Percentiles rank a stretch among this genome's conserved stretches.
These are phyloP conservation scores for Pythium monospermum DNA, from an alignment of 352 stramenopile species.

Conservation along the genomic window DNA sequence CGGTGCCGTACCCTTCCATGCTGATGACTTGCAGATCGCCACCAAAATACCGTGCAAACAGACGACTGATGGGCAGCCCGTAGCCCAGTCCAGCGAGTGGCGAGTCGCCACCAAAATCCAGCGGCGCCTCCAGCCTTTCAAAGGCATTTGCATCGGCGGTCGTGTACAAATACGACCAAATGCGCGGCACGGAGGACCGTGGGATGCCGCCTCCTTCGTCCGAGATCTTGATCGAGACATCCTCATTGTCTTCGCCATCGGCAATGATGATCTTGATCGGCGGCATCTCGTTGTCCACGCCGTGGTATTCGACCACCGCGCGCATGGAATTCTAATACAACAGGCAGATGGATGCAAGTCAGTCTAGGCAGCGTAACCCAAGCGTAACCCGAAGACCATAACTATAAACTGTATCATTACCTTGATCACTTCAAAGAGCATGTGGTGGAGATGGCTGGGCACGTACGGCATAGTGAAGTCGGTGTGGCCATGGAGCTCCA, in stretches of 20 bases:
- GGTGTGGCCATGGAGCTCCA: slow-evolving; percentile 96
- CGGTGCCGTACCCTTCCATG: slow-evolving; percentile 99
- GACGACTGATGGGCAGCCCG: slow-evolving; percentile 92
- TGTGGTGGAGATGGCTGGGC: slow-evolving; percentile 95
- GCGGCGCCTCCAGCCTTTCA: slow-evolving; percentile 82
- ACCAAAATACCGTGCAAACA: slow-evolving; percentile 99
- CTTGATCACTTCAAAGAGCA: slow-evolving; percentile 99
- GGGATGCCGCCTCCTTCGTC: slow-evolving; percentile 99
- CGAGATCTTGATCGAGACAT: slow-evolving; percentile 99
- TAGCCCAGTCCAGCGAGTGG: slow-evolving; percentile 96
- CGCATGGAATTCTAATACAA: slow-evolving; percentile 95
- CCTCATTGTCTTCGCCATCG: slow-evolving; percentile 98
- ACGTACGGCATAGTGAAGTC: slow-evolving; percentile 99
- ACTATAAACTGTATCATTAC: slow-evolving; percentile 11
- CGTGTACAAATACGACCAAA: slow-evolving; percentile 99
- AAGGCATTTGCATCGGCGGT: slow-evolving; percentile 95
- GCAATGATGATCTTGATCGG: slow-evolving; percentile 99
- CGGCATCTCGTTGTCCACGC: slow-evolving; percentile 96
- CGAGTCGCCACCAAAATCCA: slow-evolving; percentile 84
- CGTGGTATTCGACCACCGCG: slow-evolving; percentile 97
- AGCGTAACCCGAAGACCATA: background rate
- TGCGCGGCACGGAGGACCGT: slow-evolving; percentile 95
- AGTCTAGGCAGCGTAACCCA: background rate
- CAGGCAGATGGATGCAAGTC: no score
- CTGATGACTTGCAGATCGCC: slow-evolving; percentile 99